Evolutionary conservation across 306 rosid species (phyloP).

Genomic region (Astragalus membranaceus): DNA sequence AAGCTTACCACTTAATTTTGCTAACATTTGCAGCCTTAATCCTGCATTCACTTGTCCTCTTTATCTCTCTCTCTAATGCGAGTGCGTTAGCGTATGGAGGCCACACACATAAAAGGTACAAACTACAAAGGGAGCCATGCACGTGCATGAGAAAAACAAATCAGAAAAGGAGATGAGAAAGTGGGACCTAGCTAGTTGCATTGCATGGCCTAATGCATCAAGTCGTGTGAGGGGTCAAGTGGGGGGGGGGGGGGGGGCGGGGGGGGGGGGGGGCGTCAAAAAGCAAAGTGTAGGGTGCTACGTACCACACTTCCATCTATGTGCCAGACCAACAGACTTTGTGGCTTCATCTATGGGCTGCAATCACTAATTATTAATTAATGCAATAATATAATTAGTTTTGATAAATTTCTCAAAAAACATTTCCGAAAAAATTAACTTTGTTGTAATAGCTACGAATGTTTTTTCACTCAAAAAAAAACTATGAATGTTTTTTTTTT

Average conservation of each 20-base stretch:
- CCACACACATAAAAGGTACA: not conserved
- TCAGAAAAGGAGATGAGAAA: conserved; percentile 17
- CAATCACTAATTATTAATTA: too few species aligned
- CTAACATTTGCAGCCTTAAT: conserved; percentile 50
- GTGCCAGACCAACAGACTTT: not conserved
- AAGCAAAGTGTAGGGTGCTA: conserved; percentile 9
- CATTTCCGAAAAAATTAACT: too few species aligned
- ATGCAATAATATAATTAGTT: too few species aligned
- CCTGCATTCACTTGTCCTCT: conserved; percentile 16
- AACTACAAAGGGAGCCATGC: conserved; percentile 33
- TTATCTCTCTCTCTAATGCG: not conserved
- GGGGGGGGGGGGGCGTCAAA: conserved; percentile 35
- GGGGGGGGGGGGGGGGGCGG: conserved; percentile 32
- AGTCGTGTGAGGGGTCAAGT: not conserved
- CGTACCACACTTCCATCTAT: conserved; percentile 3
- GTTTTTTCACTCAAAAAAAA: too few species aligned
- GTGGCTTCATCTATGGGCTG: too few species aligned
- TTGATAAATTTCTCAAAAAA: too few species aligned
- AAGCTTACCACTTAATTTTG: conserved; percentile 35
- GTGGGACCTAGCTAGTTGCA: conserved; percentile 14
- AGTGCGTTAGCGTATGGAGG: conserved; percentile 3
- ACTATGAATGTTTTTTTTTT: too few species aligned
- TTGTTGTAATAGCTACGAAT: too few species aligned
- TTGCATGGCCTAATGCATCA: conserved; percentile 21
- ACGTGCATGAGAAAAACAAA: conserved; percentile 47